Conservation (phyloP, 495 filamentous ascomycete species). For the Trypethelium eluteriae region DNA sequence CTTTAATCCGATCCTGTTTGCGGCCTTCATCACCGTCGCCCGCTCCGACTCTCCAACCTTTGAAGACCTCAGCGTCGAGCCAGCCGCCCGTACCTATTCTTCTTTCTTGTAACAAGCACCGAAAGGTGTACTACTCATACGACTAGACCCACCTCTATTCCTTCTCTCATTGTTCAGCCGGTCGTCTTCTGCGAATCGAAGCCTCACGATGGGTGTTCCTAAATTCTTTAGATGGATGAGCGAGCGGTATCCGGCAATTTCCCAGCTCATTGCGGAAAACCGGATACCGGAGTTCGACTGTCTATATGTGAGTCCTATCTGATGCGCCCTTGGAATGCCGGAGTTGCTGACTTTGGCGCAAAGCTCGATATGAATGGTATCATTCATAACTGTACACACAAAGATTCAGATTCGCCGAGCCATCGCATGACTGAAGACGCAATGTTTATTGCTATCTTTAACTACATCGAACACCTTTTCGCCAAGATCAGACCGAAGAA, state of each 20-base stretch:
- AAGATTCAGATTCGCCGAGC: constrained; percentile 79
- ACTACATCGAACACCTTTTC: constrained; percentile 98
- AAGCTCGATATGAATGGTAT: constrained; percentile 98
- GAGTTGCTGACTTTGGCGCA: constrained; percentile 12
- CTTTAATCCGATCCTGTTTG: neutral
- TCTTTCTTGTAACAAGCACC: neutral
- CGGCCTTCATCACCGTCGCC: neutral
- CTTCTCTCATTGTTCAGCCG: neutral
- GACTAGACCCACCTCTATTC: neutral
- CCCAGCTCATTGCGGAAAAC: constrained; percentile 97
- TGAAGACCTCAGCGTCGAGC: constrained; percentile 28
- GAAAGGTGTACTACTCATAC: neutral
- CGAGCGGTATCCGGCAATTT: constrained; percentile 97
- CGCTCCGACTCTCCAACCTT: constrained; percentile 4
- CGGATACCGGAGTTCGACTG: constrained; percentile 99
- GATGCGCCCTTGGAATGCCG: neutral
- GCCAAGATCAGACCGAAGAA: constrained; percentile 97
- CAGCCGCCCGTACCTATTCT: constrained; percentile 15
- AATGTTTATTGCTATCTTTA: constrained; percentile 99
- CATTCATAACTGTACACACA: constrained; percentile 99
- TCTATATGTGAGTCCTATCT: constrained; percentile 58
- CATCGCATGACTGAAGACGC: constrained; percentile 94
- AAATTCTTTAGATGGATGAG: constrained; percentile 96
- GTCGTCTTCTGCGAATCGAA: neutral
- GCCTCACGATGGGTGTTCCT: constrained; percentile 65